A percentile compares a stretch with the other conserved stretches of the same genome.
phyloP scores from a whole-genome alignment of 2,329 filamentous ascomycete genomes.

The Talaromyces sp. region DNA sequence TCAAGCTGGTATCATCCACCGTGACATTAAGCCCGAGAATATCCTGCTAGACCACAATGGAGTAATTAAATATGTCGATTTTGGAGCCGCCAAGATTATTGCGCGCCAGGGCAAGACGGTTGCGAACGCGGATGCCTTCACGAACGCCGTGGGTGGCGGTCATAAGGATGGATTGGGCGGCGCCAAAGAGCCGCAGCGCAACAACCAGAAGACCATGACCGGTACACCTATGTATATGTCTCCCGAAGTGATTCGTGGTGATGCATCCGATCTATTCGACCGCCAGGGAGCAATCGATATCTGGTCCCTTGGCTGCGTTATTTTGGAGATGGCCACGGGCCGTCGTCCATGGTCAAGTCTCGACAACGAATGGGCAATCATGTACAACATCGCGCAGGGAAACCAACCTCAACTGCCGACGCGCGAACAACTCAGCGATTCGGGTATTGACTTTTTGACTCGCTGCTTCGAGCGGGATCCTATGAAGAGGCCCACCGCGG shows the following conservation, averaged over 20 bases:
- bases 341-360: slow-evolving; percentile 89
- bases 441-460: slow-evolving; percentile 82
- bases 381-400: slow-evolving; percentile 99
- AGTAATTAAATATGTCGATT: slow-evolving; percentile 98
- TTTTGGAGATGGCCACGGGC: slow-evolving; percentile 95
- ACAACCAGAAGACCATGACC: slow-evolving; percentile 83
- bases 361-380: slow-evolving; percentile 99
- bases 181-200: slow-evolving; percentile 32
- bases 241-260: slow-evolving; percentile 93
- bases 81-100: slow-evolving; percentile 95
- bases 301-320: slow-evolving; percentile 94
- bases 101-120: slow-evolving; percentile 87
- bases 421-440: slow-evolving; percentile 73
- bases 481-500: slow-evolving; percentile 68
- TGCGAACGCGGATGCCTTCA: slow-evolving; percentile 57
- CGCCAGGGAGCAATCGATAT: slow-evolving; percentile 86
- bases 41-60: slow-evolving; percentile 96
- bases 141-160: slow-evolving; percentile 36
- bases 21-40: slow-evolving; percentile 97
- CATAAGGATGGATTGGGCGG: slow-evolving; percentile 25
- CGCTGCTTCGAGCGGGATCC: slow-evolving; percentile 85
- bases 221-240: slow-evolving; percentile 99
- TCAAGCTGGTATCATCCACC: slow-evolving; percentile 84
- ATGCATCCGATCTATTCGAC: slow-evolving; percentile 64
- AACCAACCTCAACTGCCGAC: slow-evolving; percentile 83